Evolutionary conservation across 208 protist species (phyloP).

Genomic region (Acanthamoeba polyphaga): DNA sequence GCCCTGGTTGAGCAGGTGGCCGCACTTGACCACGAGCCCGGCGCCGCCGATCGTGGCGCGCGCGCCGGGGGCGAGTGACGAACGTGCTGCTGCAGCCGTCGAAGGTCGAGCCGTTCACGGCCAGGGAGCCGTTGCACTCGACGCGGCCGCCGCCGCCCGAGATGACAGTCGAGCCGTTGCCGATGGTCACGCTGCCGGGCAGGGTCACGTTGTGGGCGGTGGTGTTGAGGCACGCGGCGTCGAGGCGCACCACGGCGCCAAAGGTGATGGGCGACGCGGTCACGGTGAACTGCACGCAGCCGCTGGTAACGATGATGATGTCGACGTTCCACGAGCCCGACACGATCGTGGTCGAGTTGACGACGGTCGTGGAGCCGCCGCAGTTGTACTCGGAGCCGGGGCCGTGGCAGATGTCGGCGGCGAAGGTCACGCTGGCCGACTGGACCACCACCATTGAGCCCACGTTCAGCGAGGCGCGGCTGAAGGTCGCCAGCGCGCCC

Average conservation of each 20-base stretch:
- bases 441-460: not conserved
- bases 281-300: constrained; percentile 20
- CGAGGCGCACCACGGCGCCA: not conserved
- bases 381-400: constrained; percentile 1
- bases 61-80: constrained; percentile 20
- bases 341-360: constrained; percentile 30
- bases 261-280: constrained; percentile 2
- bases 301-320: constrained; percentile 7
- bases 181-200: constrained; percentile 52
- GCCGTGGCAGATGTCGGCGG: constrained; percentile 11
- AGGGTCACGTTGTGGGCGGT: constrained; percentile 33
- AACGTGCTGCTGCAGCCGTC: constrained; percentile 15
- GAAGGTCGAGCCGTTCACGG: constrained; percentile 17
- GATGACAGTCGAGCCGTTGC: not conserved
- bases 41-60: constrained; percentile 14
- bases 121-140: constrained; percentile 20
- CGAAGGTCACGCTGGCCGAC: constrained; percentile 27
- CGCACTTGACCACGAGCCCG: constrained; percentile 19
- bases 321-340: constrained; percentile 44
- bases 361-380: constrained; percentile 7
- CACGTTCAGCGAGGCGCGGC: not conserved
- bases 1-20: constrained; percentile 35
- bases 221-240: constrained; percentile 47
- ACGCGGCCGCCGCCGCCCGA: constrained; percentile 23
- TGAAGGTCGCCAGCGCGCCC: not conserved